Evolutionary conservation across 371 early-diverging fungal genomes (phyloP).

Genomic region (Mucor lusitanicus): DNA sequence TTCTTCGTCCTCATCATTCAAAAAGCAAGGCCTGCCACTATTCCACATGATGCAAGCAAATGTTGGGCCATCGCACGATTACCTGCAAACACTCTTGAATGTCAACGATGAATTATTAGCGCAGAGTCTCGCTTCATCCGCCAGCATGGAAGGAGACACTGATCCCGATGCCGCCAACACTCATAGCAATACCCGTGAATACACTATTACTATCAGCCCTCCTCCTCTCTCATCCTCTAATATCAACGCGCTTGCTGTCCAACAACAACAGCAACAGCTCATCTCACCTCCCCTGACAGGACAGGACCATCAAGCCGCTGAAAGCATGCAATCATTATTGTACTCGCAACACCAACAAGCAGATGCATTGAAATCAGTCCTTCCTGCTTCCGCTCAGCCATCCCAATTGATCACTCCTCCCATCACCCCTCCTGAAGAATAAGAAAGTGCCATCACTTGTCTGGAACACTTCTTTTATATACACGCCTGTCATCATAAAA

Average conservation of each 20-base stretch:
- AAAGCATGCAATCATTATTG: not conserved
- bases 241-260: not conserved
- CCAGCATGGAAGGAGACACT: not conserved
- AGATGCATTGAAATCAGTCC: not conserved
- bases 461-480: too few species aligned
- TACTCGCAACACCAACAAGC: not conserved
- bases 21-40: not conserved
- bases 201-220: not conserved
- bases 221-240: not conserved
- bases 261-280: not conserved
- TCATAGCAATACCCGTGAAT: not conserved
- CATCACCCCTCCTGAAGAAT: not conserved
- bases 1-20: not conserved
- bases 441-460: not conserved
- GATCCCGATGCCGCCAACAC: not conserved
- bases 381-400: not conserved
- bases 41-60: conserved; percentile 6
- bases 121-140: conserved; percentile 14
- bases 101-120: conserved; percentile 24
- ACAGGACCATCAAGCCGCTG: not conserved
- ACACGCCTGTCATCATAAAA: too few species aligned
- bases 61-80: conserved; percentile 20
- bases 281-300: conserved; percentile 7
- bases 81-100: conserved; percentile 20
- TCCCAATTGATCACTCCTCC: not conserved